Evolutionary conservation across 2,329 filamentous ascomycete species (phyloP), one percentile per base, ranked within the genome.

Genomic region (Elsinoe perseae): DNA sequence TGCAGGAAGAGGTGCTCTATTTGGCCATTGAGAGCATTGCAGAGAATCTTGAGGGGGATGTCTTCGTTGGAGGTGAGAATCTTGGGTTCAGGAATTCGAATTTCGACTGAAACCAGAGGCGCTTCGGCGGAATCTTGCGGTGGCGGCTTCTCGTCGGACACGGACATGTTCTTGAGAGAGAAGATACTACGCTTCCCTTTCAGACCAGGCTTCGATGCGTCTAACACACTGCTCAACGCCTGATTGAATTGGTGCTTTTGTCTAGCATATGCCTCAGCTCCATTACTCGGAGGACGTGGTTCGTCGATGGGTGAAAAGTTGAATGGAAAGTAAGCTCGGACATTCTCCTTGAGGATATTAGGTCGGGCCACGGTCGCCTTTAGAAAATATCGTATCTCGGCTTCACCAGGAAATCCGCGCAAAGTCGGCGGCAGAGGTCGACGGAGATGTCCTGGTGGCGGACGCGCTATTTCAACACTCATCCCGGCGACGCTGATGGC

Each of bases 301-400:
- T 89, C 88, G 69, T 98, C 93, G 62, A 97, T 92, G 3, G 93
- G 93, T 34, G 96, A 78, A 68, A 98, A 93, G 58, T 88, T 92
- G 72, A 96, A 86, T 32, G 84, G 82, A 32, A 68, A 69, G 61
- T 65, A 74, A 12, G 73, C 69, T 55, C 91, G 79, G 70, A 89
- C 87, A 65, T 96, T 96, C 72, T 95, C 90, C 67, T 92, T 92
- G 71, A 95, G 89, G 58, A 96, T 79, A 12, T 87, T 85, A 0
- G 90, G 89, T n/a, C 90, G 79, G 65, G 90, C 88, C 4, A 97
- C 84, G 0, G 93, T 97, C n/a, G 87, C 89, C 70, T 98, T 98
- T 67, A 97, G 80, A 68, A 88, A 98, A 72, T 98, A 98, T 63
- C 85, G 81, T 59, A 97, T 91, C 71, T 95, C 90, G 20, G 91